Percentiles rank a stretch among this genome's conserved stretches.
Evolutionary conservation across 2,329 filamentous ascomycete genomes (phyloP).

Genomic region (Huntiella abstrusa): DNA sequence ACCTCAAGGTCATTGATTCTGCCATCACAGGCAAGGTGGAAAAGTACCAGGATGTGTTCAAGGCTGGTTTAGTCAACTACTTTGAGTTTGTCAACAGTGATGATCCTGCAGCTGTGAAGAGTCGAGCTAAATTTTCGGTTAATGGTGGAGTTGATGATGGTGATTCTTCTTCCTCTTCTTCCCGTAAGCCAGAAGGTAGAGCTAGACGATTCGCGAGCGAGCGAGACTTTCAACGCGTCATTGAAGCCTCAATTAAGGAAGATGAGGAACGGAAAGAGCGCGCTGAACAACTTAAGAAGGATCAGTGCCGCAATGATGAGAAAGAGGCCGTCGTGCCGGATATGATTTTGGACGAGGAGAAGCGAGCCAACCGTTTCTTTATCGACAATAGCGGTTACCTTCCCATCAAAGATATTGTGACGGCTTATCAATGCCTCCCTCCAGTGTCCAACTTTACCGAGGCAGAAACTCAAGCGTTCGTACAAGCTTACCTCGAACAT

Average conservation of each 20-base stretch:
- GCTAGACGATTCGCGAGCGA: slow-evolving; percentile 48
- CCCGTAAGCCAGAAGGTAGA: slow-evolving; percentile 32
- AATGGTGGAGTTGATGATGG: slow-evolving; percentile 16
- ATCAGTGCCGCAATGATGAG: slow-evolving; percentile 48
- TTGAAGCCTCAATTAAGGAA: slow-evolving; percentile 52
- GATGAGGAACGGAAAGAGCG: slow-evolving; percentile 53
- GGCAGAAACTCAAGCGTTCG: slow-evolving; percentile 51
- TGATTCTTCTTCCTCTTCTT: slow-evolving; percentile 17
- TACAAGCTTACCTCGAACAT: slow-evolving; percentile 53
- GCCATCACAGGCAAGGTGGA: neutral
- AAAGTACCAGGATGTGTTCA: slow-evolving; percentile 1
- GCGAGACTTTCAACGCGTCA: slow-evolving; percentile 50
- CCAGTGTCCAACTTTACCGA: slow-evolving; percentile 57
- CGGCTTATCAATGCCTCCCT: slow-evolving; percentile 52
- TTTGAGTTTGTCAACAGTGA: slow-evolving; percentile 36
- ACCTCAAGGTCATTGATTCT: slow-evolving; percentile 11
- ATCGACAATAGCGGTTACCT: slow-evolving; percentile 47
- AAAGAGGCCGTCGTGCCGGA: slow-evolving; percentile 59
- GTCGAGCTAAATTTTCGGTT: slow-evolving; percentile 32
- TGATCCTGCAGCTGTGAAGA: slow-evolving; percentile 35
- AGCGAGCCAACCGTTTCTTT: slow-evolving; percentile 39
- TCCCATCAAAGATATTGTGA: slow-evolving; percentile 46
- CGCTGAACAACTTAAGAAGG: slow-evolving; percentile 42
- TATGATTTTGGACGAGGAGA: slow-evolving; percentile 45
- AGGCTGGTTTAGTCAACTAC: slow-evolving; percentile 21